Percentiles rank a stretch among this genome's conserved stretches.
phyloP scores from a whole-genome alignment of 106 monocot genomes.

The Dendrobium officinale region DNA sequence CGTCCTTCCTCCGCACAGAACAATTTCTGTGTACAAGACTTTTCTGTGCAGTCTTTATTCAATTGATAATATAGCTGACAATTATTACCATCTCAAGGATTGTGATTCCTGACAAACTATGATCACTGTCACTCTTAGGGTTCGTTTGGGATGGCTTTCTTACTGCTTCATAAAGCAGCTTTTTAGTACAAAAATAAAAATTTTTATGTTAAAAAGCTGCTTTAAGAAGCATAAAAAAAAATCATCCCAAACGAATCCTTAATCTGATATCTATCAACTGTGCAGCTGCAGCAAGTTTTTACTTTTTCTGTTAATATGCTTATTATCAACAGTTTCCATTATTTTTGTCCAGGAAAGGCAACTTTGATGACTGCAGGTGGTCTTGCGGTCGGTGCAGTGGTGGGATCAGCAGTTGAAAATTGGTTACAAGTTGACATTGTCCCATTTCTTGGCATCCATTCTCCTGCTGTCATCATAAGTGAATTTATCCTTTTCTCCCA shows the following conservation, averaged over 20 bases:
- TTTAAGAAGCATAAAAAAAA: no score
- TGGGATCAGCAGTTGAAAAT: constrained; percentile 76
- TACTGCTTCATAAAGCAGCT: no score
- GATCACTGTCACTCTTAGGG: no score
- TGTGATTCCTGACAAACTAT: not conserved
- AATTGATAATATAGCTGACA: not conserved
- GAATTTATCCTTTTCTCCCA: constrained; percentile 92
- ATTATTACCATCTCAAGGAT: not conserved
- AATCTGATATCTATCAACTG: not conserved
- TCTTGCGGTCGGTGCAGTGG: constrained; percentile 60
- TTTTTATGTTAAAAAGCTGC: no score
- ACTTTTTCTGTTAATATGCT: not conserved
- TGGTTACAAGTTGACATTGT: constrained; percentile 94
- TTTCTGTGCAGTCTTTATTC: not conserved
- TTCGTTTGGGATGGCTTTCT: no score
- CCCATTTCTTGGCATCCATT: constrained; percentile 82
- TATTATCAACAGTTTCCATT: not conserved
- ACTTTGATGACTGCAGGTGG: constrained; percentile 70
- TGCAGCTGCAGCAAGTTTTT: not conserved
- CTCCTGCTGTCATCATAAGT: constrained; percentile 86
- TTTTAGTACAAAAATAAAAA: no score
- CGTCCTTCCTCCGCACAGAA: no score
- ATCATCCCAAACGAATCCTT: no score
- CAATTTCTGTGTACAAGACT: no score
- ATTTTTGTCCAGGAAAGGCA: constrained; percentile 59